Evolutionary conservation across 805 yeast species (phyloP).

Genomic region (Monosporozyma yasuniensis): DNA sequence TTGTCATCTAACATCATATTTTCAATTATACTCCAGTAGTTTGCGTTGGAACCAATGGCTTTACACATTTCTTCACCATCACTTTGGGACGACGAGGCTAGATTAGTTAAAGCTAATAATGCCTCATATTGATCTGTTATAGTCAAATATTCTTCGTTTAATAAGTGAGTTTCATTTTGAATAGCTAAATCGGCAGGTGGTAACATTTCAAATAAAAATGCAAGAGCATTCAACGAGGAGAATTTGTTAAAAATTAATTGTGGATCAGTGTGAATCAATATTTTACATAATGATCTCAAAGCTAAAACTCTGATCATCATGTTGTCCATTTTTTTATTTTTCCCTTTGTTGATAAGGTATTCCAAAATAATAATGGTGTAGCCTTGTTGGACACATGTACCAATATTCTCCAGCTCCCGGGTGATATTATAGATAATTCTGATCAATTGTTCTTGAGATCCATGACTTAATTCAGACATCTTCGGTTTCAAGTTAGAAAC

Average conservation of each 20-base stretch:
- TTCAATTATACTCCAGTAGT: constrained; percentile 41
- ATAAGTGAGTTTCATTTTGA: constrained; percentile 4
- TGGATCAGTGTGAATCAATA: constrained; percentile 42
- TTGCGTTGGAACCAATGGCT: constrained; percentile 25
- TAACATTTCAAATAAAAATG: constrained; percentile 38
- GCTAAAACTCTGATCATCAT: constrained; percentile 29
- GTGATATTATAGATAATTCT: constrained; percentile 28
- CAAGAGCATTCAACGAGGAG: constrained; percentile 35
- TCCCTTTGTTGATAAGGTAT: constrained; percentile 23
- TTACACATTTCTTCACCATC: constrained; percentile 32
- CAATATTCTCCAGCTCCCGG: constrained; percentile 12
- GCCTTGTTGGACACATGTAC: constrained; percentile 40
- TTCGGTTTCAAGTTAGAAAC: constrained; percentile 15
- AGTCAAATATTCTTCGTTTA: constrained; percentile 12
- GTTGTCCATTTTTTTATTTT: constrained; percentile 7
- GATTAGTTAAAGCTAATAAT: constrained; percentile 58
- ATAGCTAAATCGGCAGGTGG: constrained; percentile 6
- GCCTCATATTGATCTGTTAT: constrained; percentile 41
- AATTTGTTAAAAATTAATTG: constrained; percentile 34
- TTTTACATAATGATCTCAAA: constrained; percentile 35
- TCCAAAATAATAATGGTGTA: constrained; percentile 34
- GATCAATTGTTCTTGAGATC: constrained; percentile 27
- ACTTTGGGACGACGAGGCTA: constrained; percentile 41
- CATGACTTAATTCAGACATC: constrained; percentile 11
- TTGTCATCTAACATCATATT: constrained; percentile 38